phyloP scores from a whole-genome alignment of 306 rosid species.

The Cucurbita pepo region DNA sequence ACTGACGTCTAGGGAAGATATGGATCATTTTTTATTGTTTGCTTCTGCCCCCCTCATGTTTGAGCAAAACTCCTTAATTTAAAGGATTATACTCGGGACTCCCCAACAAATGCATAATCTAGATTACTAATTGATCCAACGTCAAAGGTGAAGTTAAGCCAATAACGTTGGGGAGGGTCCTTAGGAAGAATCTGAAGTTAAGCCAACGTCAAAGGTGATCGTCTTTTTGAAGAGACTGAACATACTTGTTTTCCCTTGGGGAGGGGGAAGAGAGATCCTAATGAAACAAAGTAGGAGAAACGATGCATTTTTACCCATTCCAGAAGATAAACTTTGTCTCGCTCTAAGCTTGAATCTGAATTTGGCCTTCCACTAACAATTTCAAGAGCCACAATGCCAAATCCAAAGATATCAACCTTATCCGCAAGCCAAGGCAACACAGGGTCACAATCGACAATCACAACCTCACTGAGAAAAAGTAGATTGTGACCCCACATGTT shows the following conservation, averaged over 20 bases:
- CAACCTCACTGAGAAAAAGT: no score
- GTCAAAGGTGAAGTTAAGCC: not conserved
- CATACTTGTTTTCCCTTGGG: not conserved
- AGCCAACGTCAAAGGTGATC: no score
- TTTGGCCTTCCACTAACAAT: conserved; percentile 60
- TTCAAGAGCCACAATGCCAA: conserved; percentile 77
- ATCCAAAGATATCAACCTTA: conserved; percentile 76
- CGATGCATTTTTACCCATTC: conserved; percentile 40
- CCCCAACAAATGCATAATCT: not conserved
- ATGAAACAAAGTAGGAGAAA: not conserved
- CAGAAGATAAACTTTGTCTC: conserved; percentile 47
- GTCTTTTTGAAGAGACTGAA: not conserved
- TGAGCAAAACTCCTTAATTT: not conserved
- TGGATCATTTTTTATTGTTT: not conserved
- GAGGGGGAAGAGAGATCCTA: not conserved
- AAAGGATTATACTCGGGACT: not conserved
- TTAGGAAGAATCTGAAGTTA: not conserved
- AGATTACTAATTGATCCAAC: not conserved
- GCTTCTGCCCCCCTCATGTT: not conserved
- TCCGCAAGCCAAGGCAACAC: no score
- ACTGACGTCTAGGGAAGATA: not conserved
- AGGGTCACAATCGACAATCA: no score
- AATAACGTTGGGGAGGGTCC: not conserved
- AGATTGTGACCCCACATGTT: no score
- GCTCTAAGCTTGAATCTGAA: conserved; percentile 41